Evolutionary conservation across 2,329 filamentous ascomycete genomes (phyloP).

Genomic region (Apiospora arundinis): DNA sequence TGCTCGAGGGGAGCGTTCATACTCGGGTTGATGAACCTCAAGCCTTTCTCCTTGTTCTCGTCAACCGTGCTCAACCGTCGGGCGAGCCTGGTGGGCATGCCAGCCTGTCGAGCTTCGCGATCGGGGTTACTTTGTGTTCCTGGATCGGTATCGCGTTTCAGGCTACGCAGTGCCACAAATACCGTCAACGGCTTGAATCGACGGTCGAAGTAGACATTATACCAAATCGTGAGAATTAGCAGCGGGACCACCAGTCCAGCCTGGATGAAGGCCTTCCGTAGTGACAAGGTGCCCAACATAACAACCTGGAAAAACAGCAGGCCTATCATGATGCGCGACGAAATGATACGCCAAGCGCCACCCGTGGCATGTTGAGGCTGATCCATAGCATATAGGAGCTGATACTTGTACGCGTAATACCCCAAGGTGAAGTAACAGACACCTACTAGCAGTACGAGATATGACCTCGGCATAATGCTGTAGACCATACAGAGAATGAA

Average conservation of each 20-base stretch:
- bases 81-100: conserved; percentile 43
- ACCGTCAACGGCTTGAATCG: conserved; percentile 89
- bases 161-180: conserved; percentile 90
- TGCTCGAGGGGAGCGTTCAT: conserved; percentile 71
- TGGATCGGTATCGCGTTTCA: conserved; percentile 68
- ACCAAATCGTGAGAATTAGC: conserved; percentile 84
- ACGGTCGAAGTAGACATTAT: conserved; percentile 78
- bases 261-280: conserved; percentile 74
- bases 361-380: conserved; percentile 94
- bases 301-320: conserved; percentile 89
- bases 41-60: conserved; percentile 72
- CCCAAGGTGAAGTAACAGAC: conserved; percentile 83
- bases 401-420: conserved; percentile 94
- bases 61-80: conserved; percentile 71
- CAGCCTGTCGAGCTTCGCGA: conserved; percentile 40
- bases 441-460: conserved; percentile 81
- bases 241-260: conserved; percentile 79
- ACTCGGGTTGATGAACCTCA: conserved; percentile 79
- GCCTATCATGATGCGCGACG: conserved; percentile 86
- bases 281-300: conserved; percentile 84
- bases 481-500: conserved; percentile 97
- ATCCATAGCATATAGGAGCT: conserved; percentile 97
- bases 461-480: conserved; percentile 82
- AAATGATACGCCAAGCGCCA: conserved; percentile 95
- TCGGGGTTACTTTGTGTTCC: conserved; percentile 45